Conservation (phyloP, 2,329 filamentous ascomycete species). For the Xylariaceae sp. region DNA sequence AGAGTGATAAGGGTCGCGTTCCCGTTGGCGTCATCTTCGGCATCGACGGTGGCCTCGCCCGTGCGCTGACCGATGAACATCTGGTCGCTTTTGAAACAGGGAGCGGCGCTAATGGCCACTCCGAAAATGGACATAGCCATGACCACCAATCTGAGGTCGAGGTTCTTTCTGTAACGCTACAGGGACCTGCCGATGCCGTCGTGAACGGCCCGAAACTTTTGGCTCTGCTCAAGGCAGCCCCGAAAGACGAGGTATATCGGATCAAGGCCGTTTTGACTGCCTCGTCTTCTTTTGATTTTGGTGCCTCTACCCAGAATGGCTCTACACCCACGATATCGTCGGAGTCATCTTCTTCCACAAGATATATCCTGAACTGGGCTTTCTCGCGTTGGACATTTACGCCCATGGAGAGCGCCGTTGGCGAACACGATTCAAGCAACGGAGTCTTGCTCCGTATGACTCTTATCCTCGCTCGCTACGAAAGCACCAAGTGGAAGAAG, state of each 20-base stretch:
- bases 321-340: constrained; percentile 30
- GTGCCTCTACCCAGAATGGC: constrained; percentile 47
- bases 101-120: constrained; percentile 30
- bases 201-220: constrained; percentile 59
- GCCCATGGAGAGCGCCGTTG: constrained; percentile 41
- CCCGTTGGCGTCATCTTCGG: constrained; percentile 77
- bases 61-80: constrained; percentile 41
- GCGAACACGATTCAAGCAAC: constrained; percentile 50
- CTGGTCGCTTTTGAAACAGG: constrained; percentile 30
- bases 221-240: constrained; percentile 62
- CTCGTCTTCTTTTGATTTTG: constrained; percentile 38
- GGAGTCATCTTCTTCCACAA: constrained; percentile 28
- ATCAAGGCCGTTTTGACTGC: constrained; percentile 70
- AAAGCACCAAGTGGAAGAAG: constrained; percentile 73
- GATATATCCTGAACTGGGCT: constrained; percentile 96
- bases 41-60: constrained; percentile 74
- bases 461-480: constrained; percentile 66
- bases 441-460: constrained; percentile 64
- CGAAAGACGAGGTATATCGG: constrained; percentile 91
- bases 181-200: constrained; percentile 35
- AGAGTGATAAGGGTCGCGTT: constrained; percentile 76
- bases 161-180: constrained; percentile 75
- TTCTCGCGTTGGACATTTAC: constrained; percentile 96
- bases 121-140: constrained; percentile 28
- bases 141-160: constrained; percentile 83